Conservation (phyloP, 2,329 filamentous ascomycete genomes). For the Alternaria rosae region DNA sequence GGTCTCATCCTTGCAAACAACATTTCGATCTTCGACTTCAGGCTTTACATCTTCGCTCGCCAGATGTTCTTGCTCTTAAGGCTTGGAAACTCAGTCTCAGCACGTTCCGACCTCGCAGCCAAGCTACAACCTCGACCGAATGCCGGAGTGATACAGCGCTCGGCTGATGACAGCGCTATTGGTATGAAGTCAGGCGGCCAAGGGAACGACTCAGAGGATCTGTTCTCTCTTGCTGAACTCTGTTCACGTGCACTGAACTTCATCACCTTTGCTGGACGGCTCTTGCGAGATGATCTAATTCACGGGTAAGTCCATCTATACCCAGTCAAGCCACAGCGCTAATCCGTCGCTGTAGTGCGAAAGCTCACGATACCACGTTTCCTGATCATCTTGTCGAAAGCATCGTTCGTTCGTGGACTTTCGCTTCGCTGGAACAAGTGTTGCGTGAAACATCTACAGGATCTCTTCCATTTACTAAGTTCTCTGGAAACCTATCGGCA, state of each 20-base stretch:
- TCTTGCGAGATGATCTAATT: constrained; percentile 79
- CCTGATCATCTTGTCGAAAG: constrained; percentile 71
- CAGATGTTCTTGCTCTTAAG: constrained; percentile 84
- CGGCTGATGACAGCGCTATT: constrained; percentile 41
- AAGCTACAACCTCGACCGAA: constrained; percentile 44
- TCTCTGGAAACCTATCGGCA: constrained; percentile 29
- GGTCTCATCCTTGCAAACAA: constrained; percentile 93
- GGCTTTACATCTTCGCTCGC: constrained; percentile 89
- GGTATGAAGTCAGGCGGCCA: constrained; percentile 32
- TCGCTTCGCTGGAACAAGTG: constrained; percentile 77
- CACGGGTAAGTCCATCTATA: constrained; percentile 58
- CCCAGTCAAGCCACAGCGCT: constrained; percentile 8
- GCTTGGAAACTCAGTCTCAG: constrained; percentile 70
- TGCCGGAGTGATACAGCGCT: constrained; percentile 34
- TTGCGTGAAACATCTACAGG: constrained; percentile 77
- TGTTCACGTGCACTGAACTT: constrained; percentile 85
- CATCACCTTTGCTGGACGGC: constrained; percentile 78
- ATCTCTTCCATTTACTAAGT: constrained; percentile 67
- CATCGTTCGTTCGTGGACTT: constrained; percentile 79
- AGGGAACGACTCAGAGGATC: constrained; percentile 71
- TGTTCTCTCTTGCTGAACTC: constrained; percentile 83
- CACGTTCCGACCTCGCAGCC: constrained; percentile 52
- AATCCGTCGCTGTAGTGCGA: constrained; percentile 38
- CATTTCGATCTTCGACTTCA: constrained; percentile 95
- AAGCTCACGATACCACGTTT: constrained; percentile 32